Percentiles rank a stretch among this genome's conserved stretches.
These are phyloP conservation scores for Pichia scutulata DNA, from an alignment of 805 yeast genomes.

Conservation along the genomic window DNA sequence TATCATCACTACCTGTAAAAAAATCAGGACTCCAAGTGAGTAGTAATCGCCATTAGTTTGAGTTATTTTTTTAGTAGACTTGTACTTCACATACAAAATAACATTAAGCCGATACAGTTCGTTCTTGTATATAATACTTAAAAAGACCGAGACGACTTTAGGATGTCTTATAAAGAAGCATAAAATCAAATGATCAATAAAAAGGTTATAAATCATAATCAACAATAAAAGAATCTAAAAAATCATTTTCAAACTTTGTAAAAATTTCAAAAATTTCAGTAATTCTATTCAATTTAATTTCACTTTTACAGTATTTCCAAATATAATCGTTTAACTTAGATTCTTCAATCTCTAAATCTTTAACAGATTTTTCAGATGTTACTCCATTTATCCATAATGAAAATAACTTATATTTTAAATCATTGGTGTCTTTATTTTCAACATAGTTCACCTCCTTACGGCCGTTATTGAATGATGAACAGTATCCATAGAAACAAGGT, in stretches of 20 bases:
- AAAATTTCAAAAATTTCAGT: slow-evolving; percentile 7
- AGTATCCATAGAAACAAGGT: slow-evolving; percentile 12
- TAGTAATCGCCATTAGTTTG: too few species aligned
- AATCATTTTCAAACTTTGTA: slow-evolving; percentile 5
- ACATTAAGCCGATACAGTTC: too few species aligned
- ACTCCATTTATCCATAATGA: slow-evolving; percentile 5
- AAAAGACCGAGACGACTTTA: too few species aligned
- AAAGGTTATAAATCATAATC: not conserved
- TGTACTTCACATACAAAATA: too few species aligned
- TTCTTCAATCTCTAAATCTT: slow-evolving; percentile 2
- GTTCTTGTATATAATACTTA: too few species aligned
- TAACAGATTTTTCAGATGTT: not conserved
- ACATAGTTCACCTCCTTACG: not conserved
- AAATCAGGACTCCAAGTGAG: too few species aligned
- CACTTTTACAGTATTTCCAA: not conserved
- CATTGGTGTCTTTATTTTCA: not conserved
- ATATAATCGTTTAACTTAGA: slow-evolving; percentile 1
- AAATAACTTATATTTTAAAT: not conserved
- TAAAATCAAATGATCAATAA: too few species aligned
- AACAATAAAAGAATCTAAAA: slow-evolving; percentile 6
- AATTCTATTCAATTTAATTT: slow-evolving; percentile 3
- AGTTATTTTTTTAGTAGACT: too few species aligned
- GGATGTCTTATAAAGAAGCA: too few species aligned
- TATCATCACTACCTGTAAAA: too few species aligned
- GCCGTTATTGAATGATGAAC: not conserved